Percentiles rank a stretch among this genome's conserved stretches.
Conservation (phyloP, 306 rosid species). For the Rosa chinensis region DNA sequence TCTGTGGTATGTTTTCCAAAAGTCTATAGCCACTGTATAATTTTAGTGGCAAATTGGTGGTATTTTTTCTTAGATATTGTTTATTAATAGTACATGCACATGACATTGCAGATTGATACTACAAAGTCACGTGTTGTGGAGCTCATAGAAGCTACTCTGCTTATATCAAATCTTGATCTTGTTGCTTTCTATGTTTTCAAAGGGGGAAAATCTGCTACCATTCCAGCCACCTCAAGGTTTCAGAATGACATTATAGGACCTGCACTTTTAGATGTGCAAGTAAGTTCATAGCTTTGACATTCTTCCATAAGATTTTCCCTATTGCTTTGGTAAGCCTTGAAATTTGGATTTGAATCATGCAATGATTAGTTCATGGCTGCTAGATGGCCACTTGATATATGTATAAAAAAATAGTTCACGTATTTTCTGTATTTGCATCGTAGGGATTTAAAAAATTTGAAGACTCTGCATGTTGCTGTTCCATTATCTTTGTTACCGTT, state of each 20-base stretch:
- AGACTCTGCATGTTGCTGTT: not conserved
- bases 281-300: constrained; percentile 35
- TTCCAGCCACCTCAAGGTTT: constrained; percentile 71
- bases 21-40: constrained; percentile 2
- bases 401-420: not conserved
- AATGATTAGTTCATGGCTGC: not conserved
- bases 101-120: constrained; percentile 68
- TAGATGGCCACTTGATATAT: not conserved
- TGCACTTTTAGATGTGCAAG: constrained; percentile 63
- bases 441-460: constrained; percentile 1
- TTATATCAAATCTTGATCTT: constrained; percentile 76
- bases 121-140: constrained; percentile 68
- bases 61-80: not conserved
- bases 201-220: constrained; percentile 51
- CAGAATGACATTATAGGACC: constrained; percentile 78
- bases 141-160: constrained; percentile 71
- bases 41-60: constrained; percentile 15
- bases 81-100: constrained; percentile 19
- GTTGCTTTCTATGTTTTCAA: constrained; percentile 72
- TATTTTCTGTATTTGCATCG: constrained; percentile 8
- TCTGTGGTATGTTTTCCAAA: constrained; percentile 55
- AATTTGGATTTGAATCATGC: not conserved
- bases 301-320: constrained; percentile 17
- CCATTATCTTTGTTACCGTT: constrained; percentile 1
- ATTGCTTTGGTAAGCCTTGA: constrained; percentile 1